phyloP scores from a whole-genome alignment of 2,329 filamentous ascomycete species.

The Monilinia vaccinii-corymbosi region DNA sequence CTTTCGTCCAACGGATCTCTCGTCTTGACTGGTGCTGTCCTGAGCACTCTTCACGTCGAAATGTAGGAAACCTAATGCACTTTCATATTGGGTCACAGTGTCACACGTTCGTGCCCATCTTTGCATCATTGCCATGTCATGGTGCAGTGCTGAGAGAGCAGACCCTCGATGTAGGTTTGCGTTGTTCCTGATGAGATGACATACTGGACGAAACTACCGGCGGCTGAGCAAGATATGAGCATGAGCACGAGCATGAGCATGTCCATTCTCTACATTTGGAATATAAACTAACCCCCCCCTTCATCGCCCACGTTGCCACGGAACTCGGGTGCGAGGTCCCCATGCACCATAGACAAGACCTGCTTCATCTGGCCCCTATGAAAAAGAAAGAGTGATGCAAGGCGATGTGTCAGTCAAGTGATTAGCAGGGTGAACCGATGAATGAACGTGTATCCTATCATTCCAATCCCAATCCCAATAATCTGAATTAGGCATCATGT shows the following conservation, averaged over 20 bases:
- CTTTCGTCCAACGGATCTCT: no score
- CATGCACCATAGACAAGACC: not conserved
- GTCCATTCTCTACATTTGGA: not conserved
- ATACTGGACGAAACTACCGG: slow-evolving; percentile 9
- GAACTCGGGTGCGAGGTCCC: not conserved
- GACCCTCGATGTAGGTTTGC: not conserved
- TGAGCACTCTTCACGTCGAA: slow-evolving; percentile 4
- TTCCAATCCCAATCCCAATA: not conserved
- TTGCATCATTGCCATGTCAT: slow-evolving; percentile 10
- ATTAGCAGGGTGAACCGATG: not conserved
- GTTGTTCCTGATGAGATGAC: slow-evolving; percentile 7
- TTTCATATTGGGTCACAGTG: not conserved
- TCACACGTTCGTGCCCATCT: slow-evolving; percentile 16
- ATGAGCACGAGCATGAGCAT: not conserved
- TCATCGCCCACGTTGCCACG: not conserved
- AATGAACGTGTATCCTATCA: not conserved
- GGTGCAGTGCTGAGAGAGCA: not conserved
- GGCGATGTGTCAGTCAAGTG: slow-evolving; percentile 1
- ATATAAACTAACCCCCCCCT: not conserved
- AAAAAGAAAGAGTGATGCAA: not conserved
- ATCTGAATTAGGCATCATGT: not conserved
- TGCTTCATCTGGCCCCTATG: not conserved
- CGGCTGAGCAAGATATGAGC: slow-evolving; percentile 2
- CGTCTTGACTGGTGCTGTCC: no score
- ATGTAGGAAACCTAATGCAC: not conserved